Conservation (phyloP, 192 early-diverging fungal species). For the Coemansia javaensis region DNA sequence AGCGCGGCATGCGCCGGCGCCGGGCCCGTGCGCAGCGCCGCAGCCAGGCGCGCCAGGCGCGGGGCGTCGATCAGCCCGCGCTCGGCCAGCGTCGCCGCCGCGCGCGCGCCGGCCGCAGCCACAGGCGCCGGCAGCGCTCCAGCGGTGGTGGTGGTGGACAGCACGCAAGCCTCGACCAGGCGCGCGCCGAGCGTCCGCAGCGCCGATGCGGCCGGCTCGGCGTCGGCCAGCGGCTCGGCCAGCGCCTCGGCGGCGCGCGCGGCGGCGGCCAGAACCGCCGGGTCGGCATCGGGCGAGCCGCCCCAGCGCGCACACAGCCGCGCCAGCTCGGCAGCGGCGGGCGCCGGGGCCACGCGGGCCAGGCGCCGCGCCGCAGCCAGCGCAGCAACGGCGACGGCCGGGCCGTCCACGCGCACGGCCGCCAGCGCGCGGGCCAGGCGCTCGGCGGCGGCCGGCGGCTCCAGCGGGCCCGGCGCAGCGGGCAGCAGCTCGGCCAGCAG, state of each 20-base stretch:
- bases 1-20: conserved; percentile 14
- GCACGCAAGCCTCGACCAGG: conserved; percentile 18
- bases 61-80: conserved; percentile 5
- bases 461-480: conserved; percentile 3
- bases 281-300: neutral
- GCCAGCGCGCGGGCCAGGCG: conserved; percentile 11
- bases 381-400: neutral
- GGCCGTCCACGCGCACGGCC: conserved; percentile 1
- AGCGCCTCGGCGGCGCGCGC: conserved; percentile 6
- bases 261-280: conserved; percentile 8
- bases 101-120: conserved; percentile 18
- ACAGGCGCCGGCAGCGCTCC: conserved; percentile 19
- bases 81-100: conserved; percentile 14
- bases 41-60: conserved; percentile 6
- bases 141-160: too few species aligned
- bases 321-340: conserved; percentile 13
- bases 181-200: conserved; percentile 26
- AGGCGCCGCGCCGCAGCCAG: conserved; percentile 17
- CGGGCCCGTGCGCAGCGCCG: conserved; percentile 19
- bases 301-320: conserved; percentile 22
- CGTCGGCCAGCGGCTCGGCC: conserved; percentile 3
- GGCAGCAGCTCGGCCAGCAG: conserved; percentile 39
- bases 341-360: conserved; percentile 6
- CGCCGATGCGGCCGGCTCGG: conserved; percentile 4
- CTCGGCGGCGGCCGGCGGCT: conserved; percentile 7